These are phyloP conservation scores for Ogataea nakhonphanomensis DNA, from an alignment of 805 yeast species.

Conservation along the genomic window DNA sequence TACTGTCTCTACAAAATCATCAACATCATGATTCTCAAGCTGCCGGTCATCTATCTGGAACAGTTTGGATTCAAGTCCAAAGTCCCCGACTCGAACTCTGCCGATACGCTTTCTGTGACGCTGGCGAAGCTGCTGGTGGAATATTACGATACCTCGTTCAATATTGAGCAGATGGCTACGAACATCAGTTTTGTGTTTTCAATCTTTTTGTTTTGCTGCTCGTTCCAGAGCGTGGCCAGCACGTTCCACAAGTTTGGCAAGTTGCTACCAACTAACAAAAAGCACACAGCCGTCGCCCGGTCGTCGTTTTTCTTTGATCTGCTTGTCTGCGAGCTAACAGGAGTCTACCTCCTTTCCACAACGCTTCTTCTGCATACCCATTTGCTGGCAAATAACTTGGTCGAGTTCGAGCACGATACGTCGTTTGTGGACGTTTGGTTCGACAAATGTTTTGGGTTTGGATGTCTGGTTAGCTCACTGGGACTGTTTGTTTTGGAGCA, in stretches of 20 bases:
- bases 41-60: constrained; percentile 33
- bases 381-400: constrained; percentile 41
- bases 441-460: constrained; percentile 46
- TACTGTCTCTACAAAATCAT: constrained; percentile 49
- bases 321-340: constrained; percentile 43
- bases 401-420: constrained; percentile 34
- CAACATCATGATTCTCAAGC: constrained; percentile 38
- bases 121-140: constrained; percentile 38
- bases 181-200: constrained; percentile 52
- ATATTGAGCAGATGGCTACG: constrained; percentile 41
- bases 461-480: constrained; percentile 36
- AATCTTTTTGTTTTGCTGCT: constrained; percentile 55
- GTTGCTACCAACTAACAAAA: constrained; percentile 15
- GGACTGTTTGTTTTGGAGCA: constrained; percentile 27
- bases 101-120: constrained; percentile 49
- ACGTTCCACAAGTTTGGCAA: constrained; percentile 52
- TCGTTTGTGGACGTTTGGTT: constrained; percentile 48
- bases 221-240: constrained; percentile 59
- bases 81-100: constrained; percentile 15
- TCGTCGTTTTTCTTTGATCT: constrained; percentile 29
- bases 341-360: constrained; percentile 50
- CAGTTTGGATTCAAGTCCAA: constrained; percentile 9
- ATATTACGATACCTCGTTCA: constrained; percentile 24
- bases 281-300: neutral
- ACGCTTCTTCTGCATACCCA: constrained; percentile 47